These are phyloP conservation scores for Bisporella sp. DNA, from an alignment of 2,329 filamentous ascomycete species.

Conservation along the genomic window DNA sequence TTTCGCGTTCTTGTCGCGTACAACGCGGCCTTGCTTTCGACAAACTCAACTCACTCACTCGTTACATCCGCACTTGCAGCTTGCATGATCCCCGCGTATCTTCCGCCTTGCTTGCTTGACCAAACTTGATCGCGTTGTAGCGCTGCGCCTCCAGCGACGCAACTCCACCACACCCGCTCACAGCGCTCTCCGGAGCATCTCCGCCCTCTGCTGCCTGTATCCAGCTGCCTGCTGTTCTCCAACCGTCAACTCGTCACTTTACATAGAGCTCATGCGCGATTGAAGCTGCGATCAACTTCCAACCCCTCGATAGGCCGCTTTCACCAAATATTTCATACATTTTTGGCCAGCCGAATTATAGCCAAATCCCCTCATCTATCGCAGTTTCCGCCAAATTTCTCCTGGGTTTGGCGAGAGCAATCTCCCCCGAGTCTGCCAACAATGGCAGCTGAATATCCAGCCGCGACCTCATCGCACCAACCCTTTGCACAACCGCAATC, in stretches of 20 bases:
- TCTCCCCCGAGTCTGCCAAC: background rate
- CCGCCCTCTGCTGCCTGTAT: background rate
- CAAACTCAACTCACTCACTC: background rate
- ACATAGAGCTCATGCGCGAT: too few relatives aligned
- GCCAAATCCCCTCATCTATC: too few relatives aligned
- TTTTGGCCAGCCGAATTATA: too few relatives aligned
- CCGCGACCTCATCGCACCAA: slow-evolving; percentile 21
- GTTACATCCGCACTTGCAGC: slow-evolving; percentile 3
- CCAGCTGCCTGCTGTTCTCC: background rate
- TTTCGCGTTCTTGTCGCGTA: slow-evolving; percentile 11
- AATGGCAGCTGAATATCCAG: slow-evolving; percentile 20
- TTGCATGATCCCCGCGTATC: background rate
- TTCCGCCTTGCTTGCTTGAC: background rate
- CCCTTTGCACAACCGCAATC: slow-evolving; percentile 23
- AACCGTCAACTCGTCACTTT: too few relatives aligned
- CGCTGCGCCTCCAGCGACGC: slow-evolving; percentile 1
- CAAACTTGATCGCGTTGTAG: background rate
- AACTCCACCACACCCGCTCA: background rate
- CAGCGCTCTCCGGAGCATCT: background rate
- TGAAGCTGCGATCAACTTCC: too few relatives aligned
- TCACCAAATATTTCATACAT: too few relatives aligned
- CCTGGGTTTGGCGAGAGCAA: too few relatives aligned
- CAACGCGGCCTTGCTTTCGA: slow-evolving; percentile 9
- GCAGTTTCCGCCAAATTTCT: too few relatives aligned
- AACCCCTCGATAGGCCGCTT: too few relatives aligned